Conservation (phyloP, 1,284 basidiomycete genomes). For the Sphagnurus paluster region DNA sequence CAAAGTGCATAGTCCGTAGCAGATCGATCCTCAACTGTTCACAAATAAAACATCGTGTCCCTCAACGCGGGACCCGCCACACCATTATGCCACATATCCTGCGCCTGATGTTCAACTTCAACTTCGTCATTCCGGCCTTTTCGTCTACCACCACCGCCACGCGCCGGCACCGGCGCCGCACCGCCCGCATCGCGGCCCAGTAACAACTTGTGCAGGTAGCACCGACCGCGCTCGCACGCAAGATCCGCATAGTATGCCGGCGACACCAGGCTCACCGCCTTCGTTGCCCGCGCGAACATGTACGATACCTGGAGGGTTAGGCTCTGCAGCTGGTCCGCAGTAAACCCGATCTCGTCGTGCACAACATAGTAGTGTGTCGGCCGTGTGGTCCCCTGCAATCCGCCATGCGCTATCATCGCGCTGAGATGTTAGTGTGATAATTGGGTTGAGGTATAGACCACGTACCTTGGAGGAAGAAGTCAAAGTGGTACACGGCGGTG, state of each 20-base stretch:
- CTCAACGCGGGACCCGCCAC: constrained; percentile 49
- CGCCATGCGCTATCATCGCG: constrained; percentile 54
- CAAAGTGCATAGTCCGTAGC: too few relatives aligned
- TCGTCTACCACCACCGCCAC: too few relatives aligned
- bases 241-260: constrained; percentile 78
- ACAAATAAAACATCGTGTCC: constrained; percentile 76
- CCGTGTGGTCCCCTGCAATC: constrained; percentile 61
- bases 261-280: constrained; percentile 76
- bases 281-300: constrained; percentile 77
- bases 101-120: too few relatives aligned
- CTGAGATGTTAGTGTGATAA: neutral
- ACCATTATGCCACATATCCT: constrained; percentile 54
- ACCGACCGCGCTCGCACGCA: constrained; percentile 76
- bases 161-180: constrained; percentile 29
- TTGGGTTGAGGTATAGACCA: too few relatives aligned
- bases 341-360: constrained; percentile 70
- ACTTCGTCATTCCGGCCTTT: too few relatives aligned
- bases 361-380: constrained; percentile 81
- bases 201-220: constrained; percentile 68
- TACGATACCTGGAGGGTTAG: constrained; percentile 68
- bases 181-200: constrained; percentile 49
- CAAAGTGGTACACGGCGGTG: constrained; percentile 71
- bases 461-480: constrained; percentile 70
- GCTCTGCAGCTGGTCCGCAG: constrained; percentile 63
- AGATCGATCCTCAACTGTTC: too few relatives aligned